Conservation (phyloP, 768 basidiomycete genomes). For the Grammothele lineata region DNA sequence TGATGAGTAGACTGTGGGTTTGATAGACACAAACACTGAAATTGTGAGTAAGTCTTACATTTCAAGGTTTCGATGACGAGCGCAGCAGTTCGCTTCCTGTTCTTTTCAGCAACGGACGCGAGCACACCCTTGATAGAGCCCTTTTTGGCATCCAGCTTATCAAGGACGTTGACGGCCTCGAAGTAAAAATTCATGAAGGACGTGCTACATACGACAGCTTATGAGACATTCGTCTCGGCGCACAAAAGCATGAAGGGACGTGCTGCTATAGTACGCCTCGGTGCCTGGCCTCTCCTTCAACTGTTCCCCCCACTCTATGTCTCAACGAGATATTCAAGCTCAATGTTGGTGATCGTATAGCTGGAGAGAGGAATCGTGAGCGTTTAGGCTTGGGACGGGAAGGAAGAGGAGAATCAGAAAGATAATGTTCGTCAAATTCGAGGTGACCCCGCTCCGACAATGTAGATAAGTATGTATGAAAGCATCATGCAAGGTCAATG, state of each 20-base stretch:
- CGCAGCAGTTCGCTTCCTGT: slow-evolving; percentile 74
- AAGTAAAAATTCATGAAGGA: slow-evolving; percentile 90
- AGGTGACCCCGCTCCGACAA: slow-evolving; percentile 66
- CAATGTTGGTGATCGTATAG: background rate
- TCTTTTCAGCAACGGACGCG: slow-evolving; percentile 66
- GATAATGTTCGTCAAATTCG: slow-evolving; percentile 45
- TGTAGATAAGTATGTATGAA: slow-evolving; percentile 73
- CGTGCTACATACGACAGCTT: slow-evolving; percentile 24
- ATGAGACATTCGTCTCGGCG: slow-evolving; percentile 15
- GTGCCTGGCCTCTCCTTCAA: too few species aligned
- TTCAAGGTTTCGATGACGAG: slow-evolving; percentile 94
- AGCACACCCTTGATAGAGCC: slow-evolving; percentile 91
- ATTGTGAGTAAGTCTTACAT: slow-evolving; percentile 53
- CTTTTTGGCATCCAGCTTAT: slow-evolving; percentile 81
- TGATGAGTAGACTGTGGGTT: background rate
- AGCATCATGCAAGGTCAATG: slow-evolving; percentile 57
- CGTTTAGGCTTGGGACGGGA: too few species aligned
- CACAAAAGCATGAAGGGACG: background rate
- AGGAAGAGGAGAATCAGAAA: slow-evolving; percentile 16
- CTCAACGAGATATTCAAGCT: too few species aligned
- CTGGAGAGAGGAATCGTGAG: too few species aligned
- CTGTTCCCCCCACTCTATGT: too few species aligned
- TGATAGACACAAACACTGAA: background rate
- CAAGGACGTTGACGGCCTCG: slow-evolving; percentile 78
- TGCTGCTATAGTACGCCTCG: too few species aligned